Conservation (phyloP, 1,284 basidiomycete species). For the Irpex lacteus region DNA sequence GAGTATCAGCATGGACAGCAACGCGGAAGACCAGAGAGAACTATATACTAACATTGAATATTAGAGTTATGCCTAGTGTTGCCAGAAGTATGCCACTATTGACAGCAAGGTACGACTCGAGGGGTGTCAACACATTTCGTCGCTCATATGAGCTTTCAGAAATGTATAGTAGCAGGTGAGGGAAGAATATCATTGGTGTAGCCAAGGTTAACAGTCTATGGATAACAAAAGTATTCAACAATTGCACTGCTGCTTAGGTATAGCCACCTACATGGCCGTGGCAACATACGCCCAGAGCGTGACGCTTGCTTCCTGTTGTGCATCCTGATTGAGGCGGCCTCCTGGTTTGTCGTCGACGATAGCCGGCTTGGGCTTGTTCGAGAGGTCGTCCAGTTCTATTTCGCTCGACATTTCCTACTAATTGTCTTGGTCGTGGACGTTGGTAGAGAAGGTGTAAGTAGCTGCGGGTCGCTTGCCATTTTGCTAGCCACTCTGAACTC, state of each 20-base stretch:
- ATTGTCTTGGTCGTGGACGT: background rate
- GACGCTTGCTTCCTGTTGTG: constrained; percentile 24
- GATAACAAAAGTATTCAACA: background rate
- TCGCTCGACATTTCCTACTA: constrained; percentile 15
- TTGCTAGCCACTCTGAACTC: background rate
- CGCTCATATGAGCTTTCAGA: constrained; percentile 41
- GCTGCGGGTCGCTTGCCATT: background rate
- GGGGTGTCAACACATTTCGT: constrained; percentile 50
- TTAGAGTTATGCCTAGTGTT: constrained; percentile 49
- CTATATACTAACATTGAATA: constrained; percentile 61
- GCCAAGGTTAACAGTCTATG: constrained; percentile 41
- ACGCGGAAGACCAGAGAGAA: constrained; percentile 22
- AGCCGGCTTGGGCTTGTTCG: constrained; percentile 11
- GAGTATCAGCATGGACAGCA: background rate
- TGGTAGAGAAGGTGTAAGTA: background rate
- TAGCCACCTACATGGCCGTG: constrained; percentile 37
- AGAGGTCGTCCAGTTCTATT: constrained; percentile 33
- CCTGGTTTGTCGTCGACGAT: constrained; percentile 1
- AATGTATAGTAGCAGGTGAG: constrained; percentile 60
- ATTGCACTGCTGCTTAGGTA: background rate
- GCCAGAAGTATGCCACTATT: constrained; percentile 61
- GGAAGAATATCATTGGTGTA: constrained; percentile 49
- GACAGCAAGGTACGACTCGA: constrained; percentile 63
- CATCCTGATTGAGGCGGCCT: constrained; percentile 13
- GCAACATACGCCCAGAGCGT: constrained; percentile 48